Conservation (phyloP, 2,329 filamentous ascomycete genomes). For the Colletotrichum tropicale region DNA sequence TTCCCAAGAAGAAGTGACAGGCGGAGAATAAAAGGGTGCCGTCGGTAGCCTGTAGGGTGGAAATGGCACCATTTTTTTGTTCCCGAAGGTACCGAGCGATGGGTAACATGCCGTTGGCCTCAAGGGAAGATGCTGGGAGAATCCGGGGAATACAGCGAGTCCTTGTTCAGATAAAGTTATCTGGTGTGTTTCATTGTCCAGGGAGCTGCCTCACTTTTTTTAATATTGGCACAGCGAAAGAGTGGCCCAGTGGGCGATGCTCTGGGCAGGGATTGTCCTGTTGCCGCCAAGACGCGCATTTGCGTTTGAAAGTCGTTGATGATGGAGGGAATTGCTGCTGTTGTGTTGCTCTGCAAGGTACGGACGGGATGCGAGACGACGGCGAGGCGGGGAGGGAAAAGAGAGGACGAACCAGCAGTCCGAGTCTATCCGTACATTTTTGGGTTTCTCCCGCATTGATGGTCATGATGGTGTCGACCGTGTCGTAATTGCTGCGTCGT, state of each 20-base stretch:
- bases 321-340: neutral
- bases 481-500: neutral
- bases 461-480: neutral
- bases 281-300: neutral
- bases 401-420: conserved; percentile 12
- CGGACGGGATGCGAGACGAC: neutral
- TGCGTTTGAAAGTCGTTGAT: neutral
- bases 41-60: neutral
- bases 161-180: conserved; percentile 19
- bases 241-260: neutral
- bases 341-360: neutral
- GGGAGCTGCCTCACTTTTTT: neutral
- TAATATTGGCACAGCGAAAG: neutral
- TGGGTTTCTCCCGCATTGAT: neutral
- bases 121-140: conserved; percentile 9
- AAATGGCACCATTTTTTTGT: conserved; percentile 7
- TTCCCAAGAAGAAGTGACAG: neutral
- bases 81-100: conserved; percentile 9
- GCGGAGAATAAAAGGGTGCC: neutral
- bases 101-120: neutral
- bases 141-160: conserved; percentile 2
- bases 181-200: conserved; percentile 8
- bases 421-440: neutral
- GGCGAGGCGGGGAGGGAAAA: neutral
- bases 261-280: neutral